A percentile compares a stretch with the other conserved stretches of the same genome.
Evolutionary conservation across 2,329 filamentous ascomycete species (phyloP).

Genomic region (Chaetomium sp.): DNA sequence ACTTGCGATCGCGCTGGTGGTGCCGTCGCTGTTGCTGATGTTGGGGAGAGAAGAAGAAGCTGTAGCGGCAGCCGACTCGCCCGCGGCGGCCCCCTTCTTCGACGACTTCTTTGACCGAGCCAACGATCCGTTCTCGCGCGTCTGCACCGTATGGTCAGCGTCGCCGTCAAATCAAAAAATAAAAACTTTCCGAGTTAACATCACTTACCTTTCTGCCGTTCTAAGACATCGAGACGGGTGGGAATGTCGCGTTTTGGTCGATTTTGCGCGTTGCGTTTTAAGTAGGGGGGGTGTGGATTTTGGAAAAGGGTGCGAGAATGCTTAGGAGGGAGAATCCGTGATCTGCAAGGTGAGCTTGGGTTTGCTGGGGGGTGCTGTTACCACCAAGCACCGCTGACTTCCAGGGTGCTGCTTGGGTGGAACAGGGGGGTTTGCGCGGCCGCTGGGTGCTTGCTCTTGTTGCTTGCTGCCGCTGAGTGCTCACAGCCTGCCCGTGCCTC

Average conservation of each 20-base stretch:
- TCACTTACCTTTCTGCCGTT: constrained; percentile 22
- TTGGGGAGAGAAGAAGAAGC: constrained; percentile 4
- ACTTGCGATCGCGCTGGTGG: too few relatives aligned
- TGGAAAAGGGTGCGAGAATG: constrained; percentile 16
- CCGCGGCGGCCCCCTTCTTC: constrained; percentile 21
- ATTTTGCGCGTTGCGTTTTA: constrained; percentile 20
- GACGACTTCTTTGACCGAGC: constrained; percentile 22
- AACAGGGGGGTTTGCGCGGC: too few relatives aligned
- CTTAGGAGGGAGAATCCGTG: constrained; percentile 9
- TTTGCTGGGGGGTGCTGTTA: constrained; percentile 21
- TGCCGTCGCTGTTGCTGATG: background rate
- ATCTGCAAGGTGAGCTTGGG: constrained; percentile 11
- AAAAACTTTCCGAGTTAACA: background rate
- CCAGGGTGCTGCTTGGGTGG: too few relatives aligned
- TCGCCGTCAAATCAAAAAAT: constrained; percentile 9
- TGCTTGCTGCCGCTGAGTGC: constrained; percentile 4
- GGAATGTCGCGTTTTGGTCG: constrained; percentile 23
- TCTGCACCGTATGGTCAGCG: constrained; percentile 24
- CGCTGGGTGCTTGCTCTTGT: too few relatives aligned
- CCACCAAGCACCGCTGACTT: too few relatives aligned
- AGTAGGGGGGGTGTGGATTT: constrained; percentile 9
- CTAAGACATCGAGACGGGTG: constrained; percentile 17
- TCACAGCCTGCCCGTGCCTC: constrained; percentile 7
- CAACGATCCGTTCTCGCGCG: constrained; percentile 19
- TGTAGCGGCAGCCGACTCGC: constrained; percentile 10